Conservation (phyloP, 768 basidiomycete species). For the Xanthoconium stramineum region DNA sequence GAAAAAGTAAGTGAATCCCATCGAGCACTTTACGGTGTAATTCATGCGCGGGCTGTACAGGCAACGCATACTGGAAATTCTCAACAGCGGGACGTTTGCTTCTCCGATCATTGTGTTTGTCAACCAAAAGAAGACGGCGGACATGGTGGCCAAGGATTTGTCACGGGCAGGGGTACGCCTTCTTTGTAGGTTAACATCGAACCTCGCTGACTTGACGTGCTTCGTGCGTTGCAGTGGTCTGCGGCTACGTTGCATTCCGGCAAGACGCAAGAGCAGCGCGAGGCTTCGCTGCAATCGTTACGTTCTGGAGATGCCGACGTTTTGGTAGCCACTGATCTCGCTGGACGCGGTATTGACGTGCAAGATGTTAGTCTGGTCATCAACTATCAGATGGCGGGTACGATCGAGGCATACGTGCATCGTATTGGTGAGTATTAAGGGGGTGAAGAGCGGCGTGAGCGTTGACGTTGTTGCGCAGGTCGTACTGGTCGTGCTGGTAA, state of each 20-base stretch:
- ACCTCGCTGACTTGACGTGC: not conserved
- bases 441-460: not conserved
- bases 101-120: constrained; percentile 98
- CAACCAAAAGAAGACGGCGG: constrained; percentile 99
- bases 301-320: constrained; percentile 85
- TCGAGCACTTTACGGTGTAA: not conserved
- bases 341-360: constrained; percentile 98
- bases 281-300: constrained; percentile 83
- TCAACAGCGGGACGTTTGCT: constrained; percentile 78
- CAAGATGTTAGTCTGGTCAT: constrained; percentile 94
- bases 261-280: constrained; percentile 96
- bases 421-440: constrained; percentile 72
- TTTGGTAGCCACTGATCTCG: constrained; percentile 95
- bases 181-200: not conserved
- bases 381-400: constrained; percentile 96
- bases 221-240: constrained; percentile 60
- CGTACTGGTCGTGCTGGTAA: constrained; percentile 99
- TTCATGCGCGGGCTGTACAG: constrained; percentile 38
- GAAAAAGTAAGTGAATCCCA: constrained; percentile 69
- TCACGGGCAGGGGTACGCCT: constrained; percentile 78
- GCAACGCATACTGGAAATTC: constrained; percentile 83
- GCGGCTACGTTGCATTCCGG: constrained; percentile 93
- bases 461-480: constrained; percentile 43
- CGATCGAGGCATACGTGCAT: constrained; percentile 97
- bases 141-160: constrained; percentile 95